A percentile compares a stretch with the other conserved stretches of the same genome.
These are phyloP conservation scores for Chlamydomonas sphaeroides DNA, from an alignment of 139 green algal species.

Conservation along the genomic window DNA sequence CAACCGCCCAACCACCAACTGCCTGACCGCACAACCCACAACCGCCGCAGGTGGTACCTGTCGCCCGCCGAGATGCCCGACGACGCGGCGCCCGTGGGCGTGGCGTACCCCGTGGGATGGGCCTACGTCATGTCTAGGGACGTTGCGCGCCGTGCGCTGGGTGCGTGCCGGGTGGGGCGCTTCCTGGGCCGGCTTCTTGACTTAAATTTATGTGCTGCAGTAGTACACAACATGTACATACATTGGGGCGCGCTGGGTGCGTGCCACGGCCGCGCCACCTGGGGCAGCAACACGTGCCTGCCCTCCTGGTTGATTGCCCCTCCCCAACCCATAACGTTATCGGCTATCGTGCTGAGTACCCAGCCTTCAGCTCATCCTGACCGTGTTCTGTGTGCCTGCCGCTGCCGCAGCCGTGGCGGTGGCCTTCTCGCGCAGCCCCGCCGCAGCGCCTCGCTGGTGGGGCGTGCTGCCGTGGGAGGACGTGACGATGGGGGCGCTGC, in stretches of 20 bases:
- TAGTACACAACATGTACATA: no score
- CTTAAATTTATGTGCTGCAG: not conserved
- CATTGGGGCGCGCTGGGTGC: not conserved
- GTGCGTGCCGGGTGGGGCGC: no score
- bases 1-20: no score
- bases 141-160: conserved; percentile 49
- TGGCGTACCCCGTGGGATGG: conserved; percentile 60
- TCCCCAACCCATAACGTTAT: no score
- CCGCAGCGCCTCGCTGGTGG: conserved; percentile 49
- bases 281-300: not conserved
- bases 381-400: no score
- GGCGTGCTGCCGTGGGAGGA: conserved; percentile 72
- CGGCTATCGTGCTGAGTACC: no score
- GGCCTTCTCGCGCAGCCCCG: conserved; percentile 11
- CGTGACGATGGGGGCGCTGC: conserved; percentile 66
- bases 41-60: conserved; percentile 80
- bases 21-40: no score
- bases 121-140: conserved; percentile 72
- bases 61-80: conserved; percentile 60
- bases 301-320: conserved; percentile 44
- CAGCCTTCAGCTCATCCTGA: no score
- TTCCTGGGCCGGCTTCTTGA: no score
- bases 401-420: conserved; percentile 24
- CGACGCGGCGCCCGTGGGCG: conserved; percentile 36
- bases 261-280: no score